These are phyloP conservation scores for Sicyos edulis DNA, from an alignment of 306 rosid genomes.

Conservation along the genomic window DNA sequence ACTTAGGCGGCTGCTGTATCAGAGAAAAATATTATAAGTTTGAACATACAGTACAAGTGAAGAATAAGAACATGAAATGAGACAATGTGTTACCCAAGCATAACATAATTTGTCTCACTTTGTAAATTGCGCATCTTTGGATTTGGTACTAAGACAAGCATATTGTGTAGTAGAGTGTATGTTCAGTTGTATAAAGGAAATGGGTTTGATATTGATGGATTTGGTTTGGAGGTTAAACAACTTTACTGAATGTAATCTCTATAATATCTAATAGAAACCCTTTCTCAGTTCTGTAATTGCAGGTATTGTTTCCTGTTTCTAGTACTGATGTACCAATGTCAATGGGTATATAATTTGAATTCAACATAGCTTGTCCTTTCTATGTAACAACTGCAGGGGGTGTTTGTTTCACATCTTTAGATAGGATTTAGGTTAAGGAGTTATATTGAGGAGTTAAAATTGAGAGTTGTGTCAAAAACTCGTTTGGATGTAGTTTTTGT, in stretches of 20 bases:
- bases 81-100: not conserved
- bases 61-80: not conserved
- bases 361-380: no score
- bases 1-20: slow-evolving; percentile 24
- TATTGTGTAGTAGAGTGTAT: not conserved
- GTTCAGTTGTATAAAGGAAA: slow-evolving; percentile 1
- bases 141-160: not conserved
- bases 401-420: no score
- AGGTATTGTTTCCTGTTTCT: not conserved
- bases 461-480: no score
- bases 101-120: not conserved
- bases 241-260: not conserved
- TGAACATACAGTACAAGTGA: not conserved
- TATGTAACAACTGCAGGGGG: no score
- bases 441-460: no score
- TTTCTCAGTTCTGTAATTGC: not conserved
- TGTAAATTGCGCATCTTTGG: slow-evolving; percentile 14
- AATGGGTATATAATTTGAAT: not conserved
- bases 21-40: not conserved
- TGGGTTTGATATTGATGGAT: not conserved
- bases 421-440: no score
- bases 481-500: no score
- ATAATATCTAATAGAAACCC: not conserved
- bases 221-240: not conserved
- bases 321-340: not conserved